Percentiles rank a stretch among this genome's conserved stretches.
phyloP scores from a whole-genome alignment of 1,284 basidiomycete genomes.

The Leccinum ponderosum region DNA sequence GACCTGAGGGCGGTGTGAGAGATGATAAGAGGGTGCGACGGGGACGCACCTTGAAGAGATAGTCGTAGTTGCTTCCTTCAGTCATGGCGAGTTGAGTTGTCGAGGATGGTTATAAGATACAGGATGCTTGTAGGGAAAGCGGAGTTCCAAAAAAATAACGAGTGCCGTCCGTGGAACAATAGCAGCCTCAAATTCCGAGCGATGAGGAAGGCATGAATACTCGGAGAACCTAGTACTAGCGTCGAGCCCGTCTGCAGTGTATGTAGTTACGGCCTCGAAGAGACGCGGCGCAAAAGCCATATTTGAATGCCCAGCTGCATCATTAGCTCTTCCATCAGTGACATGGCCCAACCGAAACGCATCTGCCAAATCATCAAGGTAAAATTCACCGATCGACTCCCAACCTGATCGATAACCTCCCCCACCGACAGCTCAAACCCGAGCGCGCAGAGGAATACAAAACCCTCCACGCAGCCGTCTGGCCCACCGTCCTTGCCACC shows the following conservation, averaged over 20 bases:
- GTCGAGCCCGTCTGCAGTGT: background rate
- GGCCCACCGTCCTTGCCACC: slow-evolving; percentile 71
- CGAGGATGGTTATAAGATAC: slow-evolving; percentile 15
- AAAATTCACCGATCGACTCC: background rate
- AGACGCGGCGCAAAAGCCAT: background rate
- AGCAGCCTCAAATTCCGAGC: background rate
- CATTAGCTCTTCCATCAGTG: too few relatives aligned
- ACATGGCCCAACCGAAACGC: slow-evolving; percentile 49
- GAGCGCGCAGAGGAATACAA: slow-evolving; percentile 68
- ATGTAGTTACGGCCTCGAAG: background rate
- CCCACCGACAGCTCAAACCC: slow-evolving; percentile 54
- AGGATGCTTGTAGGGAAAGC: slow-evolving; percentile 8
- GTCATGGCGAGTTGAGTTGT: slow-evolving; percentile 54
- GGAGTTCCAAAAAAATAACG: slow-evolving; percentile 24
- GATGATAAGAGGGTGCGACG: background rate
- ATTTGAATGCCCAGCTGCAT: background rate
- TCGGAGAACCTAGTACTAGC: background rate
- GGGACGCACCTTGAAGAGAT: slow-evolving; percentile 85
- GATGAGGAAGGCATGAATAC: background rate
- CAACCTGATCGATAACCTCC: background rate
- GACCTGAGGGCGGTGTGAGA: slow-evolving; percentile 52
- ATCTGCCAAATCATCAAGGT: slow-evolving; percentile 77
- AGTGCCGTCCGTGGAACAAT: background rate
- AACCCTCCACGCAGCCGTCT: slow-evolving; percentile 62
- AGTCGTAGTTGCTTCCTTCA: slow-evolving; percentile 92